Conservation (phyloP, 2,329 filamentous ascomycete species). For the Fusarium heterosporum region DNA sequence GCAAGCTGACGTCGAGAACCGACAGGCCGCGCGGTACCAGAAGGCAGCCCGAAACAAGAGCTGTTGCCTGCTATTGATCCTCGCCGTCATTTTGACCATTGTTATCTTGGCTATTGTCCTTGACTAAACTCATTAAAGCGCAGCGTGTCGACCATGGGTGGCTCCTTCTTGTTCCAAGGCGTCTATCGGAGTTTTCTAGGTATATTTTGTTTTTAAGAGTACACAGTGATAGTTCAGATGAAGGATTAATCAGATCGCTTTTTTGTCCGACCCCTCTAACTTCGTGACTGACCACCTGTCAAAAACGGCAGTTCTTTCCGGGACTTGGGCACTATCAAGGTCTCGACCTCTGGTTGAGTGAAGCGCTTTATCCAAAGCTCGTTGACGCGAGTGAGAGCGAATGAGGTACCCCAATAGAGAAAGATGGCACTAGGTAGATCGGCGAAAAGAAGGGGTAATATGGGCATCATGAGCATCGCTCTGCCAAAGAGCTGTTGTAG, state of each 20-base stretch:
- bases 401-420: slow-evolving; percentile 56
- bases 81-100: slow-evolving; percentile 89
- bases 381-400: slow-evolving; percentile 52
- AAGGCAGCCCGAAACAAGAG: slow-evolving; percentile 95
- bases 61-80: slow-evolving; percentile 88
- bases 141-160: slow-evolving; percentile 26
- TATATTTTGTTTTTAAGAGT: slow-evolving; percentile 38
- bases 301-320: slow-evolving; percentile 41
- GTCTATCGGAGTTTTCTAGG: slow-evolving; percentile 45
- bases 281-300: slow-evolving; percentile 10
- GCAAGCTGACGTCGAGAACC: slow-evolving; percentile 86
- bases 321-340: slow-evolving; percentile 28
- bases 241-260: slow-evolving; percentile 29
- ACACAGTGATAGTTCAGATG: slow-evolving; percentile 40
- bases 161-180: slow-evolving; percentile 37
- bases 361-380: slow-evolving; percentile 46
- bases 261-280: neutral
- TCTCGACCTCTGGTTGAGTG: slow-evolving; percentile 32
- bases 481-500: slow-evolving; percentile 48
- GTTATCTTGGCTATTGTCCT: slow-evolving; percentile 88
- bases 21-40: slow-evolving; percentile 90
- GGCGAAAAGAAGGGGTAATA: slow-evolving; percentile 51
- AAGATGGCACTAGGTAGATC: slow-evolving; percentile 56
- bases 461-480: slow-evolving; percentile 49
- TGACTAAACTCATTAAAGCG: slow-evolving; percentile 60